Conservation (phyloP, 257 asterid species). For the Nicotiana tomentosiformis region DNA sequence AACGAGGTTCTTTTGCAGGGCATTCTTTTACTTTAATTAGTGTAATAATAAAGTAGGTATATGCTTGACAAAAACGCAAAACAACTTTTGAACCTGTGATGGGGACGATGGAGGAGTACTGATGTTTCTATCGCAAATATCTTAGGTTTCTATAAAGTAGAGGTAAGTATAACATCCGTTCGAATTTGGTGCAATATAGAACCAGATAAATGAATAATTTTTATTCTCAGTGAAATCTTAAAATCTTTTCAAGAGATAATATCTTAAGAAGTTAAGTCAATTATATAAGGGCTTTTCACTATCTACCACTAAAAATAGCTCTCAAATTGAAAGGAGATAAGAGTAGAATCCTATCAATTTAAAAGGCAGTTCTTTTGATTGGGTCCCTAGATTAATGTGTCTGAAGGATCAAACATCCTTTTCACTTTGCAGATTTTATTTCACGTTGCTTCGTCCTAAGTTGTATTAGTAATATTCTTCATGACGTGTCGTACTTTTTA, state of each 20-base stretch:
- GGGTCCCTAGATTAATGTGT: conserved; percentile 5
- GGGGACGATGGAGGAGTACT: too few relatives aligned
- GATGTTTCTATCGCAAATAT: not conserved
- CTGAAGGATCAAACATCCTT: not conserved
- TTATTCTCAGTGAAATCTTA: not conserved
- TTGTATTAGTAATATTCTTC: not conserved
- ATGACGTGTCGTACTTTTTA: not conserved
- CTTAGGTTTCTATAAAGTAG: not conserved
- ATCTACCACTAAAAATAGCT: not conserved
- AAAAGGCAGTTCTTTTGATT: not conserved
- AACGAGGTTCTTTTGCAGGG: too few relatives aligned
- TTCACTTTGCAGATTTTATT: not conserved
- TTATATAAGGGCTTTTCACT: not conserved
- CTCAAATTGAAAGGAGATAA: not conserved
- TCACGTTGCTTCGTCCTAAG: not conserved
- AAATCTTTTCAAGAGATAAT: not conserved
- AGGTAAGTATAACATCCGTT: not conserved
- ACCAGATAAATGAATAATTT: too few relatives aligned
- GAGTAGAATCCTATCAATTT: not conserved
- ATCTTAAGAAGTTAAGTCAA: not conserved
- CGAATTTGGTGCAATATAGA: not conserved
- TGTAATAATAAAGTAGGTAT: not conserved
- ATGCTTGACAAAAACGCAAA: not conserved
- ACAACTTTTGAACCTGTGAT: not conserved
- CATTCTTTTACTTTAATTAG: not conserved